Base-by-base conservation (phyloP, 2,329 filamentous ascomycete species). In the Colletotrichum horii region DNA sequence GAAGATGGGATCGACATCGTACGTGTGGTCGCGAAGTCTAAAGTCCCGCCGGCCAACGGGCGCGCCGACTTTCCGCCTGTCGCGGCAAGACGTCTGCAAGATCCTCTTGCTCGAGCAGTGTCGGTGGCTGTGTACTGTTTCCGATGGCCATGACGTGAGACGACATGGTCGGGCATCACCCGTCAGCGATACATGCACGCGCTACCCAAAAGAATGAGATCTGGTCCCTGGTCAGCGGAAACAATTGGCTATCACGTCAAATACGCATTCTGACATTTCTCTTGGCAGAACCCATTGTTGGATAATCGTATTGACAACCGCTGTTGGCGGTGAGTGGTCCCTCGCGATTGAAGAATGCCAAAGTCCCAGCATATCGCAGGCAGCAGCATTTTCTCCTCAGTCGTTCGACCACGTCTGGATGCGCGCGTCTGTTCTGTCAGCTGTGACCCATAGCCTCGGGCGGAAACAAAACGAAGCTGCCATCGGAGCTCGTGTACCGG, bases 61-160 rank as follows among this genome's bases (percentile, higher is more conserved):
- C 64, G 30, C 19, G 32, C 26, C 36, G 11, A 58, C 19, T 58
- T 7, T 32, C 58, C 52, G 43, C 38, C 16, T 30, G 65, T n/a
- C 34, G 34, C 22, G 30, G 26, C 9, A 22, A 19, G 26, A 12
- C 14, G 61, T 52, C 26, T 69, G 70, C 74, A 69, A 38, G 58
- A 65, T 74, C 64, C 70, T 30, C 34, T 65, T 48, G 70, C 74
- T 76, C 64, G 61, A 74, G 65, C 64, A 73, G 32, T 38, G 19
- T 22, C 26, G 38, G 74, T 76, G 74, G 74, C 70, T 74, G 70
- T 76, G 73, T 73, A 26, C 36, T 32, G 74, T 76, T 76, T 76
- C 74, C 30, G 36, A 64, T 32, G 30, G 12, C 32, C 14, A 68
- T 74, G 70, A 74, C 65, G 74, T 55, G 56, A 60, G 64, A 69